These are phyloP conservation scores for Colletotrichum kahawae DNA, from an alignment of 2,329 filamentous ascomycete genomes.

Conservation along the genomic window DNA sequence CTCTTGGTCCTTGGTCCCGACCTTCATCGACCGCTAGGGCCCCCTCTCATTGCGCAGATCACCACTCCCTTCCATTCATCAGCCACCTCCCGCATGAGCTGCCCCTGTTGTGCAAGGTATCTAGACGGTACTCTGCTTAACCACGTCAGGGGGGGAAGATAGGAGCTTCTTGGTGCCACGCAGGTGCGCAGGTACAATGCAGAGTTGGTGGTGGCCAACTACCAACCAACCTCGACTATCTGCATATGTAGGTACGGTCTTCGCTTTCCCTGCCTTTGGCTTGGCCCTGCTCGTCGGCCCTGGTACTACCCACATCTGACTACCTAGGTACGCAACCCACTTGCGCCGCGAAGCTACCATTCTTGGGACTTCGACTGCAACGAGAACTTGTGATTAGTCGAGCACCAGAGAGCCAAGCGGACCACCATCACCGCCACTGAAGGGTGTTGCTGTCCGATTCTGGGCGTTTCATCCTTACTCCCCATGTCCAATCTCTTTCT, in stretches of 20 bases:
- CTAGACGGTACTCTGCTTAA: background rate
- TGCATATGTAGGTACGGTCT: background rate
- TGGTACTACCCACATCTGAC: background rate
- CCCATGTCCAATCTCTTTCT: background rate
- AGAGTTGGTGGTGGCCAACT: background rate
- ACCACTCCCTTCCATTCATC: background rate
- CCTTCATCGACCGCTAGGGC: background rate
- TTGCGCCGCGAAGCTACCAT: background rate
- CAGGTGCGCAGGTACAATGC: background rate
- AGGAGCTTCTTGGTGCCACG: background rate
- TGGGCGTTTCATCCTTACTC: slow-evolving; percentile 17
- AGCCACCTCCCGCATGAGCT: background rate
- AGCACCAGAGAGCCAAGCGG: background rate
- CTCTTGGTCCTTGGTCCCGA: background rate
- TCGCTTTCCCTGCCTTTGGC: background rate
- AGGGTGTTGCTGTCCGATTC: slow-evolving; percentile 1
- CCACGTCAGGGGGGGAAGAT: background rate
- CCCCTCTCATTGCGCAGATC: slow-evolving; percentile 5
- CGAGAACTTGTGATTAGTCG: background rate
- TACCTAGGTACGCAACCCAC: background rate
- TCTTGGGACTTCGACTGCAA: background rate
- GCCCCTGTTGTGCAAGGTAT: background rate
- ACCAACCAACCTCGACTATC: background rate
- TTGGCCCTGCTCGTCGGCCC: background rate
- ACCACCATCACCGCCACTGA: background rate